Evolutionary conservation across 2,329 filamentous ascomycete genomes (phyloP), one percentile per base, ranked within the genome.

Genomic region (Sordariomycetes sp.): DNA sequence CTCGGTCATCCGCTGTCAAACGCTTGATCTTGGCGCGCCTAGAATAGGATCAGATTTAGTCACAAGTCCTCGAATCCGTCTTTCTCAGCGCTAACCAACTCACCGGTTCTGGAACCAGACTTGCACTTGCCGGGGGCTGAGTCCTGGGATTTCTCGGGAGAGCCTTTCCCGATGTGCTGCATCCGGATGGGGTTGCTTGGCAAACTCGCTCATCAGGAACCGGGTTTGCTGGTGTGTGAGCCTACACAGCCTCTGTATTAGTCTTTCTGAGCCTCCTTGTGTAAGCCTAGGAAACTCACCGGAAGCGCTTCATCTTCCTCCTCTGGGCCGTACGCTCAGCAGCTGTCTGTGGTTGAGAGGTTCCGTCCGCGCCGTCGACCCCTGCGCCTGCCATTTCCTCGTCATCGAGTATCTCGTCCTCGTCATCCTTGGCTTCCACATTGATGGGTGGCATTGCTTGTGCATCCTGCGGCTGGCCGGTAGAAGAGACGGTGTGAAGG

Each of bases 41-140:
- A 59, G 55, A 32, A 28, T 34, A 8, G 24, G 18, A 55, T 57
- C 68, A 24, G 20, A 24, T 24, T 50, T 24, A 50, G 46, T 22
- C 46, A 50, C 46, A 8, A 20, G 22, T 24, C 22, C 46, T 50
- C 8, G 3, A 11, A 24, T 11, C 3, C 11, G 46, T 12, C 22
- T 24, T 20, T 24, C 46, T 8, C 5, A 20, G 46, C 20, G 22
- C 7, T 8, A 22, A 6, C 22, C 11, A 48, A 67, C 79, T 65
- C 80, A 96, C 92, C 92, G 84, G 73, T 97, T 97, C 72, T 97
- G 92, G 73, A 97, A 97, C 93, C 92, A 97, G 55, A 97, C 92
- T 71, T 97, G 92, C 25, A 97, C 93, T 70, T 97, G 92, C 61
- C 92, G 84, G 43, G 92, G 90, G 66, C 89, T 96, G 54, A 97